Evolutionary conservation across 2,329 filamentous ascomycete species (phyloP).

Genomic region (Colletotrichum godetiae): DNA sequence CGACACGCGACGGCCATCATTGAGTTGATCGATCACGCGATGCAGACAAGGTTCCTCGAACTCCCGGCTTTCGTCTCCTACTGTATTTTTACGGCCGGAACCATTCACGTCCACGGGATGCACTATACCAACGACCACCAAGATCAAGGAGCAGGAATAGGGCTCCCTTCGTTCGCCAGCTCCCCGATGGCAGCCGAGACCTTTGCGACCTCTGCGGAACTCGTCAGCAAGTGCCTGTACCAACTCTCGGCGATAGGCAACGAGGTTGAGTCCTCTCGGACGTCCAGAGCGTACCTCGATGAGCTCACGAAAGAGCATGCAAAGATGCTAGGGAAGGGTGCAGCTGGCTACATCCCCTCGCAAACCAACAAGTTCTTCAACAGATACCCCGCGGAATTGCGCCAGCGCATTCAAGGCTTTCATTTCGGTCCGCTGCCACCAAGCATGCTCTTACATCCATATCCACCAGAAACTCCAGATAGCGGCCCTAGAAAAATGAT

Average conservation of each 20-base stretch:
- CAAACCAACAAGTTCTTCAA: conserved; percentile 20
- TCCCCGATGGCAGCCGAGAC: conserved; percentile 15
- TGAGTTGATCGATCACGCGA: neutral
- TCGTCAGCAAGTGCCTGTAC: neutral
- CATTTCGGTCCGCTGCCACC: neutral
- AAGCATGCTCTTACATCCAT: neutral
- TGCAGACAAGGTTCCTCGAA: neutral
- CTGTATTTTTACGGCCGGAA: conserved; percentile 26
- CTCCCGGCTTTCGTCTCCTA: conserved; percentile 22
- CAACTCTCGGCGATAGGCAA: conserved; percentile 17
- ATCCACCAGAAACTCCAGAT: neutral
- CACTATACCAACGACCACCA: conserved; percentile 7
- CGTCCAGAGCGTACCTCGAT: neutral
- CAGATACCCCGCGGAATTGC: conserved; percentile 5
- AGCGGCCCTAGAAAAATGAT: neutral
- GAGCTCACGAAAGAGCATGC: conserved; percentile 21
- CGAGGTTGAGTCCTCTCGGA: conserved; percentile 1
- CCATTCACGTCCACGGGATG: conserved; percentile 6
- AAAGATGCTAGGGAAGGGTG: neutral
- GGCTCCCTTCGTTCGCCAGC: conserved; percentile 10
- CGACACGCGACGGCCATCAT: conserved; percentile 24
- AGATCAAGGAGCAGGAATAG: neutral
- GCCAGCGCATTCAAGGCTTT: conserved; percentile 13
- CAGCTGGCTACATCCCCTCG: neutral
- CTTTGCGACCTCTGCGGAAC: conserved; percentile 12